Conservation (phyloP, 306 rosid genomes). For the Crotalaria pallida region DNA sequence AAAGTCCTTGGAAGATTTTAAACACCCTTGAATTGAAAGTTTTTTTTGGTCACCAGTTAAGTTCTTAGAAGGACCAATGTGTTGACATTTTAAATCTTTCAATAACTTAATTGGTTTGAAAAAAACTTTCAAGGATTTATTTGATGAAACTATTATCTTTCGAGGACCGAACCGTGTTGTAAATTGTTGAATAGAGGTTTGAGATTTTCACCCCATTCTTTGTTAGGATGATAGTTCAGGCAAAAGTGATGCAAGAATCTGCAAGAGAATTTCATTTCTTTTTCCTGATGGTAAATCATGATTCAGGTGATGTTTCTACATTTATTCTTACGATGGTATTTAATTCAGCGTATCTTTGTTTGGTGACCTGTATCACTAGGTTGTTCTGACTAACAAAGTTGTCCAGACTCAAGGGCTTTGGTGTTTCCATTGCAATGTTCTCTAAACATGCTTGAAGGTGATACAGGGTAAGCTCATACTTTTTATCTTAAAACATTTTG, state of each 20-base stretch:
- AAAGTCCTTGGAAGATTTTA: too few species aligned
- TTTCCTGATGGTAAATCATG: constrained; percentile 57
- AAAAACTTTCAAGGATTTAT: too few species aligned
- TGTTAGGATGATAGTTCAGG: constrained; percentile 47
- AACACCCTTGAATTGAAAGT: too few species aligned
- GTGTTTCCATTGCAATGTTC: constrained; percentile 58
- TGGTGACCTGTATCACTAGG: constrained; percentile 40
- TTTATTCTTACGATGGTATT: not conserved
- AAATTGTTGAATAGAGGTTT: constrained; percentile 15
- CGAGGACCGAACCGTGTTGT: not conserved
- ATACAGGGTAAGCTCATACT: constrained; percentile 61
- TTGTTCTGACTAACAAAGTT: constrained; percentile 37
- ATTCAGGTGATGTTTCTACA: not conserved
- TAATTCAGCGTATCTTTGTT: constrained; percentile 21
- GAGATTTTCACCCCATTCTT: not conserved
- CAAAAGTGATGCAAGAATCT: constrained; percentile 42
- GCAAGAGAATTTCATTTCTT: constrained; percentile 70
- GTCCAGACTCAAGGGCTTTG: constrained; percentile 38
- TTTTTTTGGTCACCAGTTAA: too few species aligned
- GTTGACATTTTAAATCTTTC: too few species aligned
- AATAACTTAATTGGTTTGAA: too few species aligned
- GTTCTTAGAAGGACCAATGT: too few species aligned
- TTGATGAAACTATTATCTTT: too few species aligned
- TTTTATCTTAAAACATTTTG: not conserved
- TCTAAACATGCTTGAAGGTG: constrained; percentile 87